Evolutionary conservation across 2,329 filamentous ascomycete species (phyloP), one percentile per base, ranked within the genome.

Genomic region (Ramichloridium luteum): DNA sequence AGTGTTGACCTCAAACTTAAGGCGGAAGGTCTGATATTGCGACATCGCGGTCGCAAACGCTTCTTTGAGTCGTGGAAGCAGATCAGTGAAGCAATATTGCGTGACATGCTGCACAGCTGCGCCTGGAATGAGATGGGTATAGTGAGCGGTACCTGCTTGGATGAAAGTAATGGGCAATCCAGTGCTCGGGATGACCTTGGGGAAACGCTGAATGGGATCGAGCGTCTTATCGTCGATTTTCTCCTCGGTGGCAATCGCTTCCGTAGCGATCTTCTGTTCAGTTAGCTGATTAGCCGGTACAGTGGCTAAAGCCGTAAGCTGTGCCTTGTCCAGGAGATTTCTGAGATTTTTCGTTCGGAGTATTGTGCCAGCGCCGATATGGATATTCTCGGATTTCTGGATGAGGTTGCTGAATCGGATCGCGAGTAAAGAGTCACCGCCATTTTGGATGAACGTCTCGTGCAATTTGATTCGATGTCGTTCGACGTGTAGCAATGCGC

Each of bases 91-190:
- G 23, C 30, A 32, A 13, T 32, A 32, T 26, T 32, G 30, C 6
- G 30, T 32, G 20, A 32, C 30, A 27, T 32, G 30, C 16, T 32
- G 30, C 2, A 32, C 30, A 13, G 30, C 30, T 26, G 30, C 30
- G 14, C 30, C 30, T 6, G 30, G 30, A 14, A 28, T 12, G 30
- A 27, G 30, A 27, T 32, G 30, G 9, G 30, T 28, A 16, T 32
- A 32, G 15, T 27, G 13, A 9, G 30, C 30, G 13, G 23, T 27
- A 2, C 22, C 30, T 16, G 30, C 30, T 27, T 32, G 23, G 13
- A 32, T 15, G 14, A 28, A 32, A 11, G 23, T 32, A 2, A 28
- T 32, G 10, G 30, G 30, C 11, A 32, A 25, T 8, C 30, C 30
- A 32, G 23, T 27, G n/a, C 13, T 28, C 5, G 30, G 30, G 16